These are phyloP conservation scores for Phytophthora multivora DNA, from an alignment of 352 stramenopile species.

Conservation along the genomic window DNA sequence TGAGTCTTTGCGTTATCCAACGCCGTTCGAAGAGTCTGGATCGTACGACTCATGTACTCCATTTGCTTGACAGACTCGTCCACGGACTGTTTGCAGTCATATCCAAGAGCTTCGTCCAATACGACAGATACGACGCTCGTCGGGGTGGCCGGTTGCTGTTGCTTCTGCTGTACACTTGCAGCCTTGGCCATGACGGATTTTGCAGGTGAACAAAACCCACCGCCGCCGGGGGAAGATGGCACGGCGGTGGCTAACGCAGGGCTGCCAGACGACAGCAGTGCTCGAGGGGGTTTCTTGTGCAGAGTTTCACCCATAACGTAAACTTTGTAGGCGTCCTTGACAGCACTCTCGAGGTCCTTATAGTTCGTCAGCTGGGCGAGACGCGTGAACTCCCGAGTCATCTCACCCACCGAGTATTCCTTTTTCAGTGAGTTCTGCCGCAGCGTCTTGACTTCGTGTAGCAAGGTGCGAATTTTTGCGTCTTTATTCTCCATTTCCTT, in stretches of 20 bases:
- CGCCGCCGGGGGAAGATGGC: conserved; percentile 20
- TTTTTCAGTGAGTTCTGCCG: conserved; percentile 80
- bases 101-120: conserved; percentile 60
- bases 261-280: conserved; percentile 8
- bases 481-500: conserved; percentile 78
- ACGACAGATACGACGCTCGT: conserved; percentile 1
- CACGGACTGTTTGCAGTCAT: conserved; percentile 79
- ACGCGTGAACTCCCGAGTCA: conserved; percentile 77
- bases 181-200: conserved; percentile 13
- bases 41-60: conserved; percentile 81
- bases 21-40: conserved; percentile 61
- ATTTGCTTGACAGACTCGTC: conserved; percentile 81
- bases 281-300: conserved; percentile 63
- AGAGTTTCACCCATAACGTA: conserved; percentile 75
- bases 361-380: conserved; percentile 75
- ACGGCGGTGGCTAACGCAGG: conserved; percentile 1
- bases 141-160: conserved; percentile 4
- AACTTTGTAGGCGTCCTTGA: conserved; percentile 81
- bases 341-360: conserved; percentile 78
- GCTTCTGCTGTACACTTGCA: conserved; percentile 11
- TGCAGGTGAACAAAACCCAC: conserved; percentile 29
- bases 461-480: conserved; percentile 73
- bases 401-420: conserved; percentile 78
- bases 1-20: conserved; percentile 77
- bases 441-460: conserved; percentile 77